phyloP scores from a whole-genome alignment of 192 early-diverging fungal species.

The Pilaira anomala region DNA sequence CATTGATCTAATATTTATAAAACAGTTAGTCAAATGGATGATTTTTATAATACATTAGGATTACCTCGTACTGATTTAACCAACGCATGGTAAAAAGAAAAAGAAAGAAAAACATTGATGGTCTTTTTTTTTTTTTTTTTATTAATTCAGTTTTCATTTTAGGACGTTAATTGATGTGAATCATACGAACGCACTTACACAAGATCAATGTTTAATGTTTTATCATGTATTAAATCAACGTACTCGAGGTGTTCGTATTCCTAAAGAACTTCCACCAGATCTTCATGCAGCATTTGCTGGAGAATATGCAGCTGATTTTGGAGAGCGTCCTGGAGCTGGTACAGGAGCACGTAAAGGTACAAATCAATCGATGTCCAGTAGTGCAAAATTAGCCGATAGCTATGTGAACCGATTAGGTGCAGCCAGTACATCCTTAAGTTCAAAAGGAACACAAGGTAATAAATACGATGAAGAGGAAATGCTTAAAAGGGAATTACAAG shows the following conservation, averaged over 20 bases:
- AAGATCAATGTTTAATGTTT: conserved; percentile 56
- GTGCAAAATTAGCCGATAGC: conserved; percentile 33
- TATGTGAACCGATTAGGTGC: conserved; percentile 37
- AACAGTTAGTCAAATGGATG: conserved; percentile 54
- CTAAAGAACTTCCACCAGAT: conserved; percentile 45
- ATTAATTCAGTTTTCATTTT: neutral
- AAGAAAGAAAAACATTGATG: neutral
- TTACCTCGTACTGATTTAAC: conserved; percentile 51
- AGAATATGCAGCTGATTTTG: conserved; percentile 44
- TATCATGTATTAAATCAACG: conserved; percentile 57
- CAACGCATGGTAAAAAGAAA: conserved; percentile 45
- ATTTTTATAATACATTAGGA: conserved; percentile 49
- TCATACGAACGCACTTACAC: conserved; percentile 47
- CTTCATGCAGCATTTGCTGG: conserved; percentile 53
- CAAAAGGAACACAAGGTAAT: conserved; percentile 31
- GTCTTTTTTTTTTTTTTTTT: neutral
- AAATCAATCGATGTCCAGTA: conserved; percentile 26
- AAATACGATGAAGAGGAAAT: conserved; percentile 46
- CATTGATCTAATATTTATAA: neutral
- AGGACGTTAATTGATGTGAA: conserved; percentile 58
- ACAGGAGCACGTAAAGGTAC: conserved; percentile 30
- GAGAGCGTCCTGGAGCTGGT: conserved; percentile 31
- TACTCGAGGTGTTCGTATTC: conserved; percentile 49
- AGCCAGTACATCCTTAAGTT: conserved; percentile 31
- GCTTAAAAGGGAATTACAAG: conserved; percentile 41